Percentiles rank a stretch among this genome's conserved stretches.
phyloP scores from a whole-genome alignment of 805 yeast genomes.

The Candida andamanensis region DNA sequence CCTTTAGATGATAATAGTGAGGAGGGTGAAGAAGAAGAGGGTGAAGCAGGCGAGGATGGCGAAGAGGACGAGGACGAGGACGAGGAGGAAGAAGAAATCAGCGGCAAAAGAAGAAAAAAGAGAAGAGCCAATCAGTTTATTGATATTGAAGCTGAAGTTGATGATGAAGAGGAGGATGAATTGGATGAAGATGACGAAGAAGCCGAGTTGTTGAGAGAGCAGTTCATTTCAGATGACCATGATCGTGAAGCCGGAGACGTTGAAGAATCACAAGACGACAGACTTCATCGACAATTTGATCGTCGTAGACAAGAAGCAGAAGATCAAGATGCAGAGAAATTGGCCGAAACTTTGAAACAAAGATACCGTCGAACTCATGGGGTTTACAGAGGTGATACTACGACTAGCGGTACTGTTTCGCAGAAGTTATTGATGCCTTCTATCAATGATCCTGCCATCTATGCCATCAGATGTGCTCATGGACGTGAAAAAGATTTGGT shows the following conservation, averaged over 20 bases:
- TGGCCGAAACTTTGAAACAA: slow-evolving; percentile 88
- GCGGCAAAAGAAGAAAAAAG: slow-evolving; percentile 43
- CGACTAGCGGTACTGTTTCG: slow-evolving; percentile 60
- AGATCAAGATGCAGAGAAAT: slow-evolving; percentile 90
- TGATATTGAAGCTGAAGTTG: slow-evolving; percentile 99
- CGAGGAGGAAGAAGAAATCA: slow-evolving; percentile 46
- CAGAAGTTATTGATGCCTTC: slow-evolving; percentile 92
- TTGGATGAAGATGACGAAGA: slow-evolving; percentile 89
- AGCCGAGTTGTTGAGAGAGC: slow-evolving; percentile 81
- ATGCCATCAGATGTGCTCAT: slow-evolving; percentile 91
- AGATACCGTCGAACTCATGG: slow-evolving; percentile 85
- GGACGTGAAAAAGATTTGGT: slow-evolving; percentile 92
- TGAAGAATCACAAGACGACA: slow-evolving; percentile 50
- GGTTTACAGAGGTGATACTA: slow-evolving; percentile 80
- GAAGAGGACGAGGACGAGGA: slow-evolving; percentile 51
- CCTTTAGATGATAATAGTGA: slow-evolving; percentile 6
- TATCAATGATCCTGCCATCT: slow-evolving; percentile 91
- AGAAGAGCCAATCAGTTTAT: slow-evolving; percentile 73
- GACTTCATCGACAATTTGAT: slow-evolving; percentile 88
- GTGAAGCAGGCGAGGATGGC: slow-evolving; percentile 14
- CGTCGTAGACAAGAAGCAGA: slow-evolving; percentile 79
- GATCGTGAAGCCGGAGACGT: slow-evolving; percentile 56
- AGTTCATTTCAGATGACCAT: slow-evolving; percentile 74
- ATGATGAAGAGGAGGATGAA: slow-evolving; percentile 91
- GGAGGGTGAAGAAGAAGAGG: slow-evolving; percentile 11